A percentile compares a stretch with the other conserved stretches of the same genome.
phyloP scores from a whole-genome alignment of 2,329 filamentous ascomycete genomes.

The Cucurbitaria berberidis region DNA sequence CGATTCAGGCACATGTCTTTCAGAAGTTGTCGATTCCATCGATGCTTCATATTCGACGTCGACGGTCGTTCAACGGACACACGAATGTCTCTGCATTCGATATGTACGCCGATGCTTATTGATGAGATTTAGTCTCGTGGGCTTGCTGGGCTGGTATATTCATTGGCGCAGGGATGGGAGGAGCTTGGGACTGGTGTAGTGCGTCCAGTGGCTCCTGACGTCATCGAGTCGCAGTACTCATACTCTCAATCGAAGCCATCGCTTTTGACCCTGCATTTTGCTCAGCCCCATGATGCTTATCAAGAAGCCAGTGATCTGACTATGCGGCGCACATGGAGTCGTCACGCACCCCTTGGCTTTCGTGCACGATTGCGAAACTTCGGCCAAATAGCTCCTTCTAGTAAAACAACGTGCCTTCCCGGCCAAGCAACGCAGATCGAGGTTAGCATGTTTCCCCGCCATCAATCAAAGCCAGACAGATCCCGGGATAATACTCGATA shows the following conservation, averaged over 20 bases:
- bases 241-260: not conserved
- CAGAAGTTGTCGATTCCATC: not conserved
- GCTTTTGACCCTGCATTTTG: not conserved
- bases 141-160: not conserved
- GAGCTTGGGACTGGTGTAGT: not conserved
- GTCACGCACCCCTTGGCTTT: conserved; percentile 2
- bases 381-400: not conserved
- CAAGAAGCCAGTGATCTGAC: not conserved
- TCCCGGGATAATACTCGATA: not conserved
- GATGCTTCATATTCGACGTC: not conserved
- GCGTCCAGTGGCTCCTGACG: not conserved
- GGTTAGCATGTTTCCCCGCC: not conserved
- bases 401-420: not conserved
- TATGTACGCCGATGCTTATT: not conserved
- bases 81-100: not conserved
- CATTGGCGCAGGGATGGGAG: not conserved
- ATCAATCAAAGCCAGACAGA: conserved; percentile 1
- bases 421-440: not conserved
- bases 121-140: not conserved
- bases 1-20: not conserved
- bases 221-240: not conserved
- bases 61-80: not conserved
- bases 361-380: not conserved
- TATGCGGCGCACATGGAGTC: not conserved
- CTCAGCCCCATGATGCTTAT: not conserved